A percentile compares a stretch with the other conserved stretches of the same genome.
Evolutionary conservation across 306 rosid species (phyloP).

Genomic region (Lablab purpureus): DNA sequence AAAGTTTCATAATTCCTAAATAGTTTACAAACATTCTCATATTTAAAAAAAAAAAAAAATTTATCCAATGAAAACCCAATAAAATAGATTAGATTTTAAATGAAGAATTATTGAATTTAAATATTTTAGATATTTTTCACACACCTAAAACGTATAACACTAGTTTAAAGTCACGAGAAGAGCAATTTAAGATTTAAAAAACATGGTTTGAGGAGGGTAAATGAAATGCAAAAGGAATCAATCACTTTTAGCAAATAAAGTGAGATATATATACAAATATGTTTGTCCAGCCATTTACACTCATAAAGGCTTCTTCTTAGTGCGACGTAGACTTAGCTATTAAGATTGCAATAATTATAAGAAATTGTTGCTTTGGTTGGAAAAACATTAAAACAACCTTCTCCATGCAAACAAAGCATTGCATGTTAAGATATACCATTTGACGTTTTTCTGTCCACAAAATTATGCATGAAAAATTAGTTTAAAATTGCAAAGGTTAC

Average conservation of each 20-base stretch:
- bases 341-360: slow-evolving; percentile 60
- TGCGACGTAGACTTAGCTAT: slow-evolving; percentile 61
- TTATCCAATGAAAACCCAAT: no score
- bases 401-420: slow-evolving; percentile 44
- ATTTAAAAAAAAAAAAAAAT: no score
- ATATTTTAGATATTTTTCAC: no score
- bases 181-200: no score
- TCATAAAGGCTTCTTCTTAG: slow-evolving; percentile 47
- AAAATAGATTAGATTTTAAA: no score
- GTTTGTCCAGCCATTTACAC: slow-evolving; percentile 67
- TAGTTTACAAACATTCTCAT: no score
- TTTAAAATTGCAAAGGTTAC: slow-evolving; percentile 13
- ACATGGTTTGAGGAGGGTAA: slow-evolving; percentile 6
- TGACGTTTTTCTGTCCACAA: slow-evolving; percentile 20
- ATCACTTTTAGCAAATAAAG: slow-evolving; percentile 59
- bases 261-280: slow-evolving; percentile 41
- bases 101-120: no score
- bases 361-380: slow-evolving; percentile 43
- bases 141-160: no score
- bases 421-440: slow-evolving; percentile 19
- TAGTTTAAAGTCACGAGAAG: no score
- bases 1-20: no score
- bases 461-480: neutral
- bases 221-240: slow-evolving; percentile 48
- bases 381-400: slow-evolving; percentile 16